Evolutionary conservation across 805 yeast species (phyloP).

Genomic region (Pichia cephalocereana): DNA sequence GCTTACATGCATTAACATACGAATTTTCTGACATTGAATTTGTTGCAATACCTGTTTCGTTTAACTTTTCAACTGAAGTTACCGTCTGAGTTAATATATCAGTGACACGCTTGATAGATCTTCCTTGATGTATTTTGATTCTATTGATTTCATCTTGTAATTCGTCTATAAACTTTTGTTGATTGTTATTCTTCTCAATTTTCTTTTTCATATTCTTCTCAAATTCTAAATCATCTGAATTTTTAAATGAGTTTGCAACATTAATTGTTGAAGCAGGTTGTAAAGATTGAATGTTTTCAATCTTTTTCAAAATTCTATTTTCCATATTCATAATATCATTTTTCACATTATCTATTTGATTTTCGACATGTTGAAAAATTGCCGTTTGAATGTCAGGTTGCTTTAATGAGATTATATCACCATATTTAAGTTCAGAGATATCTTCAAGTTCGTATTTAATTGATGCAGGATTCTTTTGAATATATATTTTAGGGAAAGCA

Average conservation of each 20-base stretch:
- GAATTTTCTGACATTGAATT: constrained; percentile 12
- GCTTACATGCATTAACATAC: constrained; percentile 72
- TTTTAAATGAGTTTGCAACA: neutral
- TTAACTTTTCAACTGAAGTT: constrained; percentile 42
- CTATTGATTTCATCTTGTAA: constrained; percentile 52
- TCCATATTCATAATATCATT: constrained; percentile 22
- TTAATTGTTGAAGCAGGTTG: constrained; percentile 1
- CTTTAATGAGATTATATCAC: constrained; percentile 50
- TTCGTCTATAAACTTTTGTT: constrained; percentile 29
- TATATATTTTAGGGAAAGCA: constrained; percentile 66
- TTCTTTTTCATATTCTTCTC: constrained; percentile 9
- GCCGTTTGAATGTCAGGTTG: constrained; percentile 30
- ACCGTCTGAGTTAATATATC: constrained; percentile 35
- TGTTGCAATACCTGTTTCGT: constrained; percentile 19
- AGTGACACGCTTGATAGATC: constrained; percentile 25
- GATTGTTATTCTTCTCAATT: constrained; percentile 5
- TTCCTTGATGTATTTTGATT: constrained; percentile 45
- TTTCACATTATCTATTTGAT: constrained; percentile 19
- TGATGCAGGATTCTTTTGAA: constrained; percentile 49
- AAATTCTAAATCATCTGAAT: constrained; percentile 3
- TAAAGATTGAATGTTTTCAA: constrained; percentile 8
- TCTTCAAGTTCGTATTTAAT: constrained; percentile 80
- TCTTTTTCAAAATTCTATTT: constrained; percentile 18
- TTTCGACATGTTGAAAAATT: constrained; percentile 20
- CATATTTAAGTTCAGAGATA: constrained; percentile 49